These are phyloP conservation scores for Reutealis trisperma DNA, from an alignment of 345 rosid genomes.

Conservation along the genomic window DNA sequence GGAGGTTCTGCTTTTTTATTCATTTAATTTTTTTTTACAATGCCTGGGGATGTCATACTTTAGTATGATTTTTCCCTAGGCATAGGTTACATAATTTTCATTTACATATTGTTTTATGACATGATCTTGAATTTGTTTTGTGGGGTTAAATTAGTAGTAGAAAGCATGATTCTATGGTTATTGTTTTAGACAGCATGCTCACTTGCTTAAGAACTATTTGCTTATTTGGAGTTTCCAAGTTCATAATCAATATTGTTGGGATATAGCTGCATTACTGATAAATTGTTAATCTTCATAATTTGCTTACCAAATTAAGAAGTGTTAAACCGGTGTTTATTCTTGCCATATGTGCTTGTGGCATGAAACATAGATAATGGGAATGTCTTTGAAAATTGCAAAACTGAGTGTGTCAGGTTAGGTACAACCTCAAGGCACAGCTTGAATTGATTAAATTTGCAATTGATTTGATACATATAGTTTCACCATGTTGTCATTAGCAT, in stretches of 20 bases:
- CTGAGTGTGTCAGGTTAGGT: not conserved
- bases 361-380: not conserved
- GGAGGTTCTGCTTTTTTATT: slow-evolving; percentile 26
- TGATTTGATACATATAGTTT: too few relatives aligned
- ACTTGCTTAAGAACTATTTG: not conserved
- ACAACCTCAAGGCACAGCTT: not conserved
- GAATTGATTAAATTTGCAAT: not conserved
- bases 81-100: not conserved
- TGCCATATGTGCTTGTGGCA: not conserved
- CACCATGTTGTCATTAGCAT: not conserved
- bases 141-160: too few relatives aligned
- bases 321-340: too few relatives aligned
- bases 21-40: too few relatives aligned
- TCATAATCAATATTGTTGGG: not conserved
- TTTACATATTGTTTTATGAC: not conserved
- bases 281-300: not conserved
- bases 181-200: not conserved
- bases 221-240: not conserved
- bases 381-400: not conserved
- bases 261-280: not conserved
- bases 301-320: not conserved
- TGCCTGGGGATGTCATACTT: not conserved
- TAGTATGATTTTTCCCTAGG: not conserved
- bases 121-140: too few relatives aligned
- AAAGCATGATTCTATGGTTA: too few relatives aligned